A percentile compares a stretch with the other conserved stretches of the same genome.
Conservation (phyloP, 768 basidiomycete species). For the Boletus huronensis region DNA sequence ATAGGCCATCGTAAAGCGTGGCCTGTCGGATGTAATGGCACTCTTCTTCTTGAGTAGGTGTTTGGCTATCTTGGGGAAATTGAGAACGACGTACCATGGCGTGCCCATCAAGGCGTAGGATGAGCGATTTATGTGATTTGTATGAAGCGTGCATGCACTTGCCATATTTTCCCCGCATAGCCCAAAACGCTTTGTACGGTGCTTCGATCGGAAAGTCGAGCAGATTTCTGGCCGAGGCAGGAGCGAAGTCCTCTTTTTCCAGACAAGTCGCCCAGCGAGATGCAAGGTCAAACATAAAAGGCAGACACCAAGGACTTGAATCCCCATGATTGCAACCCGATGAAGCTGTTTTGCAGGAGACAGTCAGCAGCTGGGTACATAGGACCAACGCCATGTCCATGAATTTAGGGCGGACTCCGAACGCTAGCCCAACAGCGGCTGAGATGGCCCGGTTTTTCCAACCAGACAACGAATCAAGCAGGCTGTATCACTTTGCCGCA, state of each 20-base stretch:
- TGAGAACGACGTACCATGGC: conserved; percentile 47
- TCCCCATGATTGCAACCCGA: background rate
- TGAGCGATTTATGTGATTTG: background rate
- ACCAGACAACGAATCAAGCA: no score
- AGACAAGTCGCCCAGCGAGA: background rate
- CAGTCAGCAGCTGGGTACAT: no score
- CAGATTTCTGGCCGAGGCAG: conserved; percentile 41
- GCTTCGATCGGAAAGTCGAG: conserved; percentile 51
- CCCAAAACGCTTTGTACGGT: conserved; percentile 49
- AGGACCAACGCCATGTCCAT: background rate
- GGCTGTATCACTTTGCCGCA: no score
- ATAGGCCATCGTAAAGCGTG: conserved; percentile 8
- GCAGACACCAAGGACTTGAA: background rate
- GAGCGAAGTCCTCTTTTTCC: background rate
- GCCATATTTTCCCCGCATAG: conserved; percentile 43
- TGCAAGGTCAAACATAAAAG: conserved; percentile 12
- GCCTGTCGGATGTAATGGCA: conserved; percentile 2
- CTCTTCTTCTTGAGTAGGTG: conserved; percentile 15
- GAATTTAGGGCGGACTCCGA: background rate
- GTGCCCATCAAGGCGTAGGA: conserved; percentile 37
- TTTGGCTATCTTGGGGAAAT: conserved; percentile 35
- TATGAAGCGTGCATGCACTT: conserved; percentile 9
- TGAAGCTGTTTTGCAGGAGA: background rate
- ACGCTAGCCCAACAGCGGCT: background rate
- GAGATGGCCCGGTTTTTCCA: no score